phyloP scores from a whole-genome alignment of 2,329 filamentous ascomycete species.

The Diaporthe sp. region DNA sequence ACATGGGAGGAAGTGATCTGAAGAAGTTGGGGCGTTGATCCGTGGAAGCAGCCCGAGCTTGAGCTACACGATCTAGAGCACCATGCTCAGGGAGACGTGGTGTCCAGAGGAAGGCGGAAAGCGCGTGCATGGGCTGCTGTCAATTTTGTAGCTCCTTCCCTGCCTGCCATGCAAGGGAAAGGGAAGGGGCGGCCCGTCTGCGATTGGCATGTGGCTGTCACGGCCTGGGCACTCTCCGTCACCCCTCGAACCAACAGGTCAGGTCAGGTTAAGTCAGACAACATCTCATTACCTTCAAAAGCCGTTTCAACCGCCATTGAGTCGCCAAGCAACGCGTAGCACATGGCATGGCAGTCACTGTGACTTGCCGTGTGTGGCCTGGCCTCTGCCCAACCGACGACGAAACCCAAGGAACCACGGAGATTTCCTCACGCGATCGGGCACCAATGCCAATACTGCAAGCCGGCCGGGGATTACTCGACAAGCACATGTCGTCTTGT shows the following conservation, averaged over 20 bases:
- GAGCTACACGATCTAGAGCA: background rate
- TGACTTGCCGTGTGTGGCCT: background rate
- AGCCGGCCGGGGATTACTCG: background rate
- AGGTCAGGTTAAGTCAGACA: background rate
- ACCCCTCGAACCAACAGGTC: background rate
- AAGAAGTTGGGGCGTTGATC: background rate
- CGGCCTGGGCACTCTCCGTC: background rate
- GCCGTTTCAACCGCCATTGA: background rate
- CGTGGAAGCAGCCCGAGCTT: background rate
- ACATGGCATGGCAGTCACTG: background rate
- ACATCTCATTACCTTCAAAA: background rate
- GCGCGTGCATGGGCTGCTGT: background rate
- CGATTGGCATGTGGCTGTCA: slow-evolving; percentile 11
- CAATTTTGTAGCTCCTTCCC: slow-evolving; percentile 13
- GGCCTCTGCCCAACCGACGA: slow-evolving; percentile 1
- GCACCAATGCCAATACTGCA: slow-evolving; percentile 13
- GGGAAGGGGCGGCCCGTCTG: slow-evolving; percentile 22
- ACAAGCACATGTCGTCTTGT: background rate
- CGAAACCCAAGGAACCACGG: slow-evolving; percentile 17
- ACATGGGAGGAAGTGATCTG: background rate
- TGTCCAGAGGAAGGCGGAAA: background rate
- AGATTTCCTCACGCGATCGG: slow-evolving; percentile 8
- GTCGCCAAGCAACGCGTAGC: background rate
- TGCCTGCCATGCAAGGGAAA: slow-evolving; percentile 19
- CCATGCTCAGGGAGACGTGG: background rate